Evolutionary conservation across 2,329 filamentous ascomycete genomes (phyloP).

Genomic region (Tetracladium maxilliforme): DNA sequence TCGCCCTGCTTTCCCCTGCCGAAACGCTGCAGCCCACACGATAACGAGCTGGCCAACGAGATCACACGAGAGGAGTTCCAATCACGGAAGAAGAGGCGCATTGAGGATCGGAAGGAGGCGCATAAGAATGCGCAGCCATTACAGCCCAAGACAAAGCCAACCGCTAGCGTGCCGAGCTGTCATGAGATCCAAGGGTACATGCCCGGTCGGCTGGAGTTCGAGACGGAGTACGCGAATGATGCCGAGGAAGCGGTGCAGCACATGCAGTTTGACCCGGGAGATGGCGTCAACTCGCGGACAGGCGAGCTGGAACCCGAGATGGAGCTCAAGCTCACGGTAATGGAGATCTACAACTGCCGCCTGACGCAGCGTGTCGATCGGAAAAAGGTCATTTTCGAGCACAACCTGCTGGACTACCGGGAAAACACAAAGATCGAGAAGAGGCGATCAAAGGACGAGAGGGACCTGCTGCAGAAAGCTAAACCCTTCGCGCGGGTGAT

Average conservation of each 20-base stretch:
- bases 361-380: slow-evolving; percentile 82
- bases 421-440: slow-evolving; percentile 86
- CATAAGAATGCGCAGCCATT: slow-evolving; percentile 72
- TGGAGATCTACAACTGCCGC: slow-evolving; percentile 94
- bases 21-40: slow-evolving; percentile 67
- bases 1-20: slow-evolving; percentile 77
- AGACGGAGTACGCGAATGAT: slow-evolving; percentile 95
- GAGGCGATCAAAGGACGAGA: slow-evolving; percentile 90
- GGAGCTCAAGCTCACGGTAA: slow-evolving; percentile 92
- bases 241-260: slow-evolving; percentile 96
- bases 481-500: slow-evolving; percentile 97
- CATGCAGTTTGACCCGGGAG: slow-evolving; percentile 95
- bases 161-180: slow-evolving; percentile 85
- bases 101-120: slow-evolving; percentile 80
- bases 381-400: slow-evolving; percentile 94
- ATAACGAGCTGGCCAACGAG: slow-evolving; percentile 63
- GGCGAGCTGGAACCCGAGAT: slow-evolving; percentile 88
- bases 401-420: slow-evolving; percentile 82
- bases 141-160: slow-evolving; percentile 89
- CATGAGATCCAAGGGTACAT: slow-evolving; percentile 98
- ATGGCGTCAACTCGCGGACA: slow-evolving; percentile 74
- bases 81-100: slow-evolving; percentile 77
- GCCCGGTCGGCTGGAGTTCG: slow-evolving; percentile 93
- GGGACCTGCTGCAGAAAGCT: slow-evolving; percentile 78
- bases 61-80: slow-evolving; percentile 90